Conservation (phyloP, 179 eudicot species). For the Corrigiola litoralis region DNA sequence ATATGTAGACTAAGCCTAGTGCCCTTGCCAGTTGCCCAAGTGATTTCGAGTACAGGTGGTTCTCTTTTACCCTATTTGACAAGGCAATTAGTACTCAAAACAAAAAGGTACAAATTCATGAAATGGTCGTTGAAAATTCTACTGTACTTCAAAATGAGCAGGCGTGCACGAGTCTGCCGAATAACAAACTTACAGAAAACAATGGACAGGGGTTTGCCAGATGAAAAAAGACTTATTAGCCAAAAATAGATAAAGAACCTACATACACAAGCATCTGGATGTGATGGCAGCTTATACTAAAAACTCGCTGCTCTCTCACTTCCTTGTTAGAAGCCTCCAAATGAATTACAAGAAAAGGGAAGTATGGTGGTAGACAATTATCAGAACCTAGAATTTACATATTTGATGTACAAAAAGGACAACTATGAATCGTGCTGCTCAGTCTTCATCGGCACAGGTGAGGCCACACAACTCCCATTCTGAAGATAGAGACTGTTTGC, state of each 20-base stretch:
- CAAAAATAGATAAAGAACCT: neutral
- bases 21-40: too few relatives aligned
- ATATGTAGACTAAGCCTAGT: too few relatives aligned
- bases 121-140: too few relatives aligned
- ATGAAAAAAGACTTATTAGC: neutral
- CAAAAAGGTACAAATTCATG: neutral
- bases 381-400: conserved; percentile 28
- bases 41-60: too few relatives aligned
- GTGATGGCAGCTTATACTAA: conserved; percentile 34
- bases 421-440: conserved; percentile 62
- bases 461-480: conserved; percentile 49
- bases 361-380: neutral
- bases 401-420: conserved; percentile 13
- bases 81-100: too few relatives aligned
- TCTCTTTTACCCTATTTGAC: too few relatives aligned
- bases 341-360: conserved; percentile 11
- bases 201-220: too few relatives aligned
- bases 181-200: too few relatives aligned
- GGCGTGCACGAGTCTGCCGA: too few relatives aligned
- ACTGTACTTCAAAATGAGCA: too few relatives aligned
- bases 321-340: conserved; percentile 2
- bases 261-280: conserved; percentile 18
- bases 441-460: conserved; percentile 51
- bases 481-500: conserved; percentile 73
- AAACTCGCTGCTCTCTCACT: conserved; percentile 30